Evolutionary conservation across 257 asterid species (phyloP).

Genomic region (Mentha longifolia): DNA sequence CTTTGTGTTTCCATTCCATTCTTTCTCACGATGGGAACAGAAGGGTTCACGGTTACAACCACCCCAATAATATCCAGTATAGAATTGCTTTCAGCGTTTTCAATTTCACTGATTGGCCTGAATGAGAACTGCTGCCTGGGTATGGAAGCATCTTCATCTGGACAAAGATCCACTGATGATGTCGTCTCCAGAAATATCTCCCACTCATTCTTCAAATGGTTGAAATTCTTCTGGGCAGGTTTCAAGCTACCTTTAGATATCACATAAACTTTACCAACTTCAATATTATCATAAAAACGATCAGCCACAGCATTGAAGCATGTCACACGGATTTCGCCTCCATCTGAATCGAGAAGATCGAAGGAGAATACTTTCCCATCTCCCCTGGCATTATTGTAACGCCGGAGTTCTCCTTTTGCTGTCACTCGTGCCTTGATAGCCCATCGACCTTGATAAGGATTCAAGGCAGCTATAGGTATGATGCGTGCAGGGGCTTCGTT

Average conservation of each 20-base stretch:
- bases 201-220: slow-evolving; percentile 97
- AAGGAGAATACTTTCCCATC: slow-evolving; percentile 97
- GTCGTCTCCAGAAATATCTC: slow-evolving; percentile 79
- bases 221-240: slow-evolving; percentile 94
- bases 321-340: slow-evolving; percentile 92
- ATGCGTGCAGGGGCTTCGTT: slow-evolving; percentile 96
- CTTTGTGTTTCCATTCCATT: slow-evolving; percentile 98
- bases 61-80: slow-evolving; percentile 86
- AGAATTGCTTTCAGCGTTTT: slow-evolving; percentile 74
- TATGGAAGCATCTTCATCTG: slow-evolving; percentile 85
- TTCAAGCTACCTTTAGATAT: slow-evolving; percentile 90
- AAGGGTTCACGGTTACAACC: slow-evolving; percentile 76
- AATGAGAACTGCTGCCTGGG: slow-evolving; percentile 88
- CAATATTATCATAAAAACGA: slow-evolving; percentile 72
- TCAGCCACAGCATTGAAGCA: slow-evolving; percentile 93
- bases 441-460: slow-evolving; percentile 99
- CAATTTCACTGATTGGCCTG: slow-evolving; percentile 77
- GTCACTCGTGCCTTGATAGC: slow-evolving; percentile 97
- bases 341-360: slow-evolving; percentile 94
- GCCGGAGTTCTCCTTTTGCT: slow-evolving; percentile 90
- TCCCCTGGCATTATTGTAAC: slow-evolving; percentile 92
- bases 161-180: slow-evolving; percentile 76
- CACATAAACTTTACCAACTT: slow-evolving; percentile 84
- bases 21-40: slow-evolving; percentile 89
- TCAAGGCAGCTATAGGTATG: slow-evolving; percentile 88